Evolutionary conservation across 495 filamentous ascomycete species (phyloP).

Genomic region (Sordaria brevicollis): DNA sequence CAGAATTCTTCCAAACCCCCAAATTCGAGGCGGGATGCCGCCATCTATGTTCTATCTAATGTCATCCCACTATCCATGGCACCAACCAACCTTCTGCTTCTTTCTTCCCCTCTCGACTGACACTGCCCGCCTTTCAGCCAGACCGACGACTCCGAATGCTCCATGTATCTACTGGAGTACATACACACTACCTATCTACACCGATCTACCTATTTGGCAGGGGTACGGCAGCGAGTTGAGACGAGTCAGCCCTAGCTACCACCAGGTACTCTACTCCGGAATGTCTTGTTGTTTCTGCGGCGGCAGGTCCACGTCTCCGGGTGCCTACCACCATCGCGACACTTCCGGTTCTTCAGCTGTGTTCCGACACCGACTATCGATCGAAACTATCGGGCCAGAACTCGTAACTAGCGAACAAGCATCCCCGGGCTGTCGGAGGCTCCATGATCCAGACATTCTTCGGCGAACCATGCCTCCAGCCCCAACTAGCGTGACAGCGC

Average conservation of each 20-base stretch:
- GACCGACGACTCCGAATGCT: not conserved
- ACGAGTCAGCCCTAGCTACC: not conserved
- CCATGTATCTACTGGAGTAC: not conserved
- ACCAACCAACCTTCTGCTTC: not conserved
- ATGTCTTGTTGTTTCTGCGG: not conserved
- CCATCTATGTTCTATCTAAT: not conserved
- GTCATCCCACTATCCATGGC: not conserved
- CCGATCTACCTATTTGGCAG: not conserved
- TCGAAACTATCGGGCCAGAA: not conserved
- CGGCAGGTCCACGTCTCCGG: not conserved
- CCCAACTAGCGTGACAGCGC: not conserved
- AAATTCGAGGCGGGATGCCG: not conserved
- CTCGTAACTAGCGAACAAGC: not conserved
- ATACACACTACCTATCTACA: too few species aligned
- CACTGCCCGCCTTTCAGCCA: not conserved
- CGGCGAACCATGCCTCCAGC: not conserved
- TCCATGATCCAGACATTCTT: not conserved
- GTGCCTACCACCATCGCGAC: not conserved
- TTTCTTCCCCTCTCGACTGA: too few species aligned
- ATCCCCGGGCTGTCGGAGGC: not conserved
- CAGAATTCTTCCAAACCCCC: not conserved
- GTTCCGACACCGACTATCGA: not conserved
- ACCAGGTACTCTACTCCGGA: not conserved
- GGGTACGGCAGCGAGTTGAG: not conserved
- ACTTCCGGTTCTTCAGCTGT: not conserved